A percentile compares a stretch with the other conserved stretches of the same genome.
Evolutionary conservation across 148 eudicot species (phyloP).

Genomic region (Fagopyrum homotropicum): DNA sequence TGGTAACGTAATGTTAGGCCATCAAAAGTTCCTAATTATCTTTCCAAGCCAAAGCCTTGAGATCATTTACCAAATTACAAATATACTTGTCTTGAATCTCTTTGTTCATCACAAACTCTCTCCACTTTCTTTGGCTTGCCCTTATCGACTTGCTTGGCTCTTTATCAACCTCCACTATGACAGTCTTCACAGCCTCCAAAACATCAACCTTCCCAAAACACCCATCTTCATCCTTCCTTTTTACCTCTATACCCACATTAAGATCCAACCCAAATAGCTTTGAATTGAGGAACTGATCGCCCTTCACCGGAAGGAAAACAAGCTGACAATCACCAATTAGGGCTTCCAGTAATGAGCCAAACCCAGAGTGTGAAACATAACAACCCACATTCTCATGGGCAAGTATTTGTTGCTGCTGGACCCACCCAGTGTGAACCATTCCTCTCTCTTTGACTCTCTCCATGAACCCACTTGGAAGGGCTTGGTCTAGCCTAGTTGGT

Average conservation of each 20-base stretch:
- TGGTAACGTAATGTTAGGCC: too few relatives aligned
- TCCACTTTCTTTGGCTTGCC: constrained; percentile 32
- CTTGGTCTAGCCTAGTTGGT: constrained; percentile 5
- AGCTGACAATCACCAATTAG: constrained; percentile 15
- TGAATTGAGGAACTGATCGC: constrained; percentile 34
- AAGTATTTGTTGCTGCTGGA: constrained; percentile 44
- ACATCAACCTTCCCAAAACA: constrained; percentile 34
- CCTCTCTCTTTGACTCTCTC: constrained; percentile 23
- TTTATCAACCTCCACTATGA: constrained; percentile 19
- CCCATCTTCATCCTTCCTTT: constrained; percentile 47
- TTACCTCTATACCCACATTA: constrained; percentile 39
- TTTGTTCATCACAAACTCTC: constrained; percentile 23
- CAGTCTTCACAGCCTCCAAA: constrained; percentile 23
- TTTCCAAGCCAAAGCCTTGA: constrained; percentile 21
- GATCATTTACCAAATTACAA: constrained; percentile 23
- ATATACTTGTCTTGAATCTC: constrained; percentile 13
- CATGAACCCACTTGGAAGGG: constrained; percentile 22
- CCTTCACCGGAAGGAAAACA: constrained; percentile 34
- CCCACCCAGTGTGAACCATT: constrained; percentile 46
- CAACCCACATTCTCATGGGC: constrained; percentile 42
- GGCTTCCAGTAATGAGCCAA: neutral
- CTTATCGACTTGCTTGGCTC: constrained; percentile 23
- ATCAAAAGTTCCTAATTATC: too few relatives aligned
- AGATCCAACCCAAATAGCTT: constrained; percentile 31
- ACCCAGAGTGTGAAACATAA: constrained; percentile 37